Evolutionary conservation across 2,329 filamentous ascomycete genomes (phyloP), one percentile per base, ranked within the genome.

Genomic region (Verticillium nonalfalfae): DNA sequence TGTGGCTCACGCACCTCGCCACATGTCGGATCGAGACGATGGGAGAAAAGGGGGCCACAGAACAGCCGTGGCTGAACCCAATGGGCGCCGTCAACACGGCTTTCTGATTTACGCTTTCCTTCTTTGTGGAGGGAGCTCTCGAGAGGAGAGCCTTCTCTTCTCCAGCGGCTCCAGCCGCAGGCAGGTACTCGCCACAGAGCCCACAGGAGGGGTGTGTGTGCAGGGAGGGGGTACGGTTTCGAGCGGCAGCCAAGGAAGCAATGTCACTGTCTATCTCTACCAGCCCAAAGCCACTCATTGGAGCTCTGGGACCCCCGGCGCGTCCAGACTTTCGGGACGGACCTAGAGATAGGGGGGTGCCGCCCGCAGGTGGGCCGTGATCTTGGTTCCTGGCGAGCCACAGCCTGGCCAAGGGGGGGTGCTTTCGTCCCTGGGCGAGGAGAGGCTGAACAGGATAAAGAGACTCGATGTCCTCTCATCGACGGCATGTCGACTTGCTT

Each of bases 201-300:
- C 15, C 15, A 59, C n/a, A 31, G 21, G 60, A 56, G n/a, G 31
- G 56, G 59, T 35, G 38, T 55, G 38, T 55, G 36, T 58, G 58
- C 26, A 36, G 57, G 56, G 59, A 59, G 60, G 57, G 40, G 52
- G 21, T 38, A 45, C 54, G 59, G 18, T 36, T 61, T 31, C 58
- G 60, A n/a, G 18, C 45, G 45, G 45, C 45, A 52, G 45, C 35
- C 40, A 56, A 38, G 58, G 62, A 58, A 58, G 50, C 54, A 56
- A 65, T 61, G 64, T 65, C 64, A 65, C 64, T 64, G 31, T 65
- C 64, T 64, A 65, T 65, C 64, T 60, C 38, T 57, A 52, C 57
- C 57, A 35, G 58, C 34, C 52, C n/a, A 14, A 39, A 14, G n/a
- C 26, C 39, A 56, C 60, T 59, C 18, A 64, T 62, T 65, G 62